phyloP scores from a whole-genome alignment of 768 basidiomycete genomes.

The Serendipita indica region DNA sequence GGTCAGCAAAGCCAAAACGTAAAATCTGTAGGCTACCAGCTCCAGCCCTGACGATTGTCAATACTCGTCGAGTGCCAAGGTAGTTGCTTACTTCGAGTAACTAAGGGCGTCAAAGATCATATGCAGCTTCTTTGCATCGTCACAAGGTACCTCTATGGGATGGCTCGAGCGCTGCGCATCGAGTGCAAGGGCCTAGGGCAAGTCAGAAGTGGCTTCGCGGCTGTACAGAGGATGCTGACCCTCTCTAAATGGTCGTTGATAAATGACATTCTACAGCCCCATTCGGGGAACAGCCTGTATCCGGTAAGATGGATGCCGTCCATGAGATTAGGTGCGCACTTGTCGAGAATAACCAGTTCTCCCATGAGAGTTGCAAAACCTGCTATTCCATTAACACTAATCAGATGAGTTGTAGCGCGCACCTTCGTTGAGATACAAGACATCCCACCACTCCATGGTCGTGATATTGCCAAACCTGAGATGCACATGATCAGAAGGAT shows the following conservation, averaged over 20 bases:
- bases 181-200: slow-evolving; percentile 48
- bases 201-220: not conserved
- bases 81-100: slow-evolving; percentile 72
- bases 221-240: not conserved
- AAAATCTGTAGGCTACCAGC: no score
- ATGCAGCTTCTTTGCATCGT: slow-evolving; percentile 71
- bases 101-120: slow-evolving; percentile 86
- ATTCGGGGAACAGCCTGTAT: slow-evolving; percentile 65
- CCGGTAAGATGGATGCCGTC: slow-evolving; percentile 26
- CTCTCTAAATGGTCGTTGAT: slow-evolving; percentile 58
- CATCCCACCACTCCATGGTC: slow-evolving; percentile 88
- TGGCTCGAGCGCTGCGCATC: slow-evolving; percentile 82
- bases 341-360: slow-evolving; percentile 69
- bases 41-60: not conserved
- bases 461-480: slow-evolving; percentile 87
- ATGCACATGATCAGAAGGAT: not conserved
- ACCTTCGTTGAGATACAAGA: slow-evolving; percentile 64
- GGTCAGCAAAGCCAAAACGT: no score
- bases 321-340: slow-evolving; percentile 17
- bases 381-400: slow-evolving; percentile 17
- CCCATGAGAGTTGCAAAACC: slow-evolving; percentile 81
- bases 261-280: slow-evolving; percentile 71
- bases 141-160: slow-evolving; percentile 82
- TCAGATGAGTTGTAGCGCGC: not conserved
- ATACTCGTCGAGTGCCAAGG: slow-evolving; percentile 25